Evolutionary conservation across 2,329 filamentous ascomycete species (phyloP), one percentile per base, ranked within the genome.

Genomic region (Microcyclospora tardicrescens): DNA sequence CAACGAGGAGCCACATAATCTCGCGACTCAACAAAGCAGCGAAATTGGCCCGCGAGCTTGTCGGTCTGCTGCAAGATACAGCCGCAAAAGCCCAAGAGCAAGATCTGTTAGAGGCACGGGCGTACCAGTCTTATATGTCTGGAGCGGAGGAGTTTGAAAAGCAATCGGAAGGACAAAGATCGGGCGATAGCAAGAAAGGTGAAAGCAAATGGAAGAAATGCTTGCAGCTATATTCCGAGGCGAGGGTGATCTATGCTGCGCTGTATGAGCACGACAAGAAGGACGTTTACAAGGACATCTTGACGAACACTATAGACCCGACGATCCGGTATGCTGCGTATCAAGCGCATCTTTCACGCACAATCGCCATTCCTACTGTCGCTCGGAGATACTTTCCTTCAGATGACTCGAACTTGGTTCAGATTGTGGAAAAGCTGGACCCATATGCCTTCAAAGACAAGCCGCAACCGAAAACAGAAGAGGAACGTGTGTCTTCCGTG

Each of bases 271-370:
- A 73, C 44, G 75, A 64, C 45, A 80, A 77, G 56, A 79, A 77
- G 44, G 89, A 94, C 42, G 67, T 82, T 28, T 91, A 84, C 68
- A 86, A 83, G 56, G 89, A 96, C 44, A 71, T 95, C 16, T 66
- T 98, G 41, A 77, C 81, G 35, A 79, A 83, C 52, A 93, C 83
- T 4, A 79, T 94, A 44, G 91, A 98, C 57, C 87, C 87, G 2
- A 93, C 86, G 45, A 84, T 98, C 53, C 80, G 89, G 46, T 96
- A 93, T 60, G 87, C 87, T 28, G 86, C 91, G 13, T 96, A 96
- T 59, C 86, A 94, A 61, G 72, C 86, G 57, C 82, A 89, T 58
- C 75, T 93, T 27, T 83, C 89, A 0, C 78, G 91, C 33, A 94
- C 86, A 2, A 75, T 86, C 38, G 79, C 87, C 2, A 79, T 94